Evolutionary conservation across 352 stramenopile species (phyloP), one percentile per base, ranked within the genome.

Genomic region (Globisporangium takayamanum): DNA sequence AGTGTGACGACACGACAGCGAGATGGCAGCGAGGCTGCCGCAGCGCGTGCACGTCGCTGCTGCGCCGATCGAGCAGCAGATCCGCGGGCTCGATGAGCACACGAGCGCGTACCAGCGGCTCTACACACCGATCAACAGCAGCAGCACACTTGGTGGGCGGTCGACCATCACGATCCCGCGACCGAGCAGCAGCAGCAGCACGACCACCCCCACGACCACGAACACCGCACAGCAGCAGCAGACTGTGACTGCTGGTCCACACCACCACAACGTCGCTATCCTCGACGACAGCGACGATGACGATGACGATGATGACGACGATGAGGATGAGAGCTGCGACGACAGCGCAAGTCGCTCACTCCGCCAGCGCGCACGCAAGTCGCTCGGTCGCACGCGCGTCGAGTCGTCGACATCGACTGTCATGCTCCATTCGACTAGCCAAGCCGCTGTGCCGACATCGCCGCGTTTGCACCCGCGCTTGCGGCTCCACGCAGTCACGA

Each of bases 401-500:
- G 36, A 16, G 10, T 55, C 53, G n/a, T 39, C 51, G 25, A 42
- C 48, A 37, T 66, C 59, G 8, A 61, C 53, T 10, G 39, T 37
- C 36, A 53, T 49, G 56, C 33, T 63, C 22, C 47, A 59, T 10
- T 62, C 60, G 18, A 50, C 53, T 30, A 63, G 33, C 18, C 42
- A 50, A 53, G n/a, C 30, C 20, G 1, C 11, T 16, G 49, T 56
- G 4, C 3, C 75, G 76, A 8, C 41, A 8, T 20, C 41, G 52
- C 62, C 72, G 22, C 75, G 80, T 20, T 74, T 87, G 66, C 71
- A 87, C 55, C 79, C 75, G 52, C 60, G 67, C 4, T 65, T 75
- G 12, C 76, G 88, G 44, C 62, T 90, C 41, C 72, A 78, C 20
- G 64, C 74, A 18, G 49, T 84, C 25, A 87, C 74, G 51, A 91